Conservation (phyloP, 2,329 filamentous ascomycete genomes). For the Colletotrichum tofieldiae region DNA sequence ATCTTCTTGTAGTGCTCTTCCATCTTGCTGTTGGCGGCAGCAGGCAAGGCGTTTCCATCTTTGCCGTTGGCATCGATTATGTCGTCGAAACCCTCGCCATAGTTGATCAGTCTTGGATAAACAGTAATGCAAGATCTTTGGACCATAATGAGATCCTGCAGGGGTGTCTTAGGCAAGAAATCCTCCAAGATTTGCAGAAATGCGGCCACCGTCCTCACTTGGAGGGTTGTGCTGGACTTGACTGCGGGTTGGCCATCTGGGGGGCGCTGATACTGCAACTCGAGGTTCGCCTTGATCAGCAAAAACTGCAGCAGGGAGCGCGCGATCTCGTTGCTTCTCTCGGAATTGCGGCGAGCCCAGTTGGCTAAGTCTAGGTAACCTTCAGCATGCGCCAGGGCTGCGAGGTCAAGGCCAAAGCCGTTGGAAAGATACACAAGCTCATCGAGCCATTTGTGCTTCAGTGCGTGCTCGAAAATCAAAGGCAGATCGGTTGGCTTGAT, state of each 20-base stretch:
- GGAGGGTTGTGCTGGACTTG: constrained; percentile 80
- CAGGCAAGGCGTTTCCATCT: constrained; percentile 84
- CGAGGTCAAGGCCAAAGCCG: constrained; percentile 89
- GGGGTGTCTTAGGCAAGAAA: constrained; percentile 71
- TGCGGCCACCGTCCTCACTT: constrained; percentile 87
- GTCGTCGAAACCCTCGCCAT: constrained; percentile 92
- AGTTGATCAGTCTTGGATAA: constrained; percentile 96
- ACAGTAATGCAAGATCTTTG: constrained; percentile 92
- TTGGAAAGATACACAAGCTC: constrained; percentile 84
- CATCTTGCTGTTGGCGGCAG: constrained; percentile 90
- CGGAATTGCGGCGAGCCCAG: constrained; percentile 83
- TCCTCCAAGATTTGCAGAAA: constrained; percentile 86
- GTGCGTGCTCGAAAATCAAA: constrained; percentile 73
- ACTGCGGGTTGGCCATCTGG: constrained; percentile 72
- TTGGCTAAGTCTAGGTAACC: constrained; percentile 84
- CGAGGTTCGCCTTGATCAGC: constrained; percentile 86
- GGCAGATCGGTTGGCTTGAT: constrained; percentile 72
- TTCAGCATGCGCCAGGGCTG: constrained; percentile 86
- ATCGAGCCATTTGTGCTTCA: constrained; percentile 88
- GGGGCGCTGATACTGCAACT: constrained; percentile 80
- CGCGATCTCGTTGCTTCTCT: constrained; percentile 78
- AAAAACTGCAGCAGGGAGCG: constrained; percentile 84
- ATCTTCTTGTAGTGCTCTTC: constrained; percentile 98
- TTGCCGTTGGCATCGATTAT: constrained; percentile 90
- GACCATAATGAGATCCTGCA: constrained; percentile 81